Percentiles rank a stretch among this genome's conserved stretches.
These are phyloP conservation scores for Isabelozyma heimii DNA, from an alignment of 805 yeast genomes.

Conservation along the genomic window DNA sequence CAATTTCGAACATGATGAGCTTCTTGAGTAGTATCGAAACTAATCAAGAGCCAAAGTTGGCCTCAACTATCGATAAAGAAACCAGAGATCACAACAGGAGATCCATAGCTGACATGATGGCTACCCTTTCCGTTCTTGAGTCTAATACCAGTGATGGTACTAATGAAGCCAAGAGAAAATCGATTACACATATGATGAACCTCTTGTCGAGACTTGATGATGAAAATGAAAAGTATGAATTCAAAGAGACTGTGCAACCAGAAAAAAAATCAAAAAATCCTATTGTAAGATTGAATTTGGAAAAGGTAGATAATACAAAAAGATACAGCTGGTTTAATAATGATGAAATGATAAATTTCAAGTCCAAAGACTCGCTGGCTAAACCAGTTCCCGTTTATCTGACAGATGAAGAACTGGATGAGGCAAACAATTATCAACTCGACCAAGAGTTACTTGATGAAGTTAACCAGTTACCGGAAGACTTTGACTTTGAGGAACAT, in stretches of 20 bases:
- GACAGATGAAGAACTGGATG: neutral
- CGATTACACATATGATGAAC: slow-evolving; percentile 32
- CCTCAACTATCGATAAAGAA: slow-evolving; percentile 1
- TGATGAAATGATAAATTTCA: slow-evolving; percentile 20
- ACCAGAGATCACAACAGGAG: slow-evolving; percentile 4
- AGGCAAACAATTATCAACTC: slow-evolving; percentile 1
- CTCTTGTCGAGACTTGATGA: slow-evolving; percentile 18
- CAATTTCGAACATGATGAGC: slow-evolving; percentile 28
- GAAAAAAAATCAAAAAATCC: slow-evolving; percentile 5
- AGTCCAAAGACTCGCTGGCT: slow-evolving; percentile 1
- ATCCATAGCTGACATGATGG: slow-evolving; percentile 19
- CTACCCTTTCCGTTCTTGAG: slow-evolving; percentile 13
- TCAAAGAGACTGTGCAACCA: neutral
- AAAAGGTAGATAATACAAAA: slow-evolving; percentile 2
- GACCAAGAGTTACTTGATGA: slow-evolving; percentile 30
- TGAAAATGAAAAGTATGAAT: neutral
- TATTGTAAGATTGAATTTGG: neutral
- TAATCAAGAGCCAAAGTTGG: slow-evolving; percentile 2
- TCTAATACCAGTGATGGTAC: slow-evolving; percentile 5
- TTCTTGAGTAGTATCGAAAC: slow-evolving; percentile 18
- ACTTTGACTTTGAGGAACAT: slow-evolving; percentile 36
- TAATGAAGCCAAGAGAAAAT: slow-evolving; percentile 16
- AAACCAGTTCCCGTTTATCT: neutral
- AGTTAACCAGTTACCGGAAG: slow-evolving; percentile 34
- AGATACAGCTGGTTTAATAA: slow-evolving; percentile 30